phyloP scores from a whole-genome alignment of 2,329 filamentous ascomycete genomes.

The Byssochlamys sp. region DNA sequence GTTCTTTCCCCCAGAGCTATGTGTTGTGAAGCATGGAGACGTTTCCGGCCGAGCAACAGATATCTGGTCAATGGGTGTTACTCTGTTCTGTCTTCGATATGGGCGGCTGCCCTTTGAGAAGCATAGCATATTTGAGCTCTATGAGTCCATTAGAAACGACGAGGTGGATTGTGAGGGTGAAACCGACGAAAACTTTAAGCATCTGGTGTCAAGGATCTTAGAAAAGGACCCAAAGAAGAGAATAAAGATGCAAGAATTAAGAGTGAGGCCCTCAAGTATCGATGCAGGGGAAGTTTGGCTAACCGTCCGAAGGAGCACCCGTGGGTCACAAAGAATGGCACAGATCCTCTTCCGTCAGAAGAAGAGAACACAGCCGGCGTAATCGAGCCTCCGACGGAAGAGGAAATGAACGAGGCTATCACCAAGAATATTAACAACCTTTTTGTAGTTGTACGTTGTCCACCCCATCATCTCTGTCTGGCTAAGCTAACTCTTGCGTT shows the following conservation, averaged over 20 bases:
- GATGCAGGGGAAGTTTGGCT: constrained; percentile 3
- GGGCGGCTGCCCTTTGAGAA: constrained; percentile 80
- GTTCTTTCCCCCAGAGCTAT: constrained; percentile 87
- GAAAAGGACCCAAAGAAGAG: constrained; percentile 77
- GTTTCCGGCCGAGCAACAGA: constrained; percentile 84
- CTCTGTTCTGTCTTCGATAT: constrained; percentile 83
- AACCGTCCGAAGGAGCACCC: constrained; percentile 59
- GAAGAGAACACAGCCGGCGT: constrained; percentile 79
- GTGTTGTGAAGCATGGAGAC: constrained; percentile 72
- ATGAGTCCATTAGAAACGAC: constrained; percentile 74
- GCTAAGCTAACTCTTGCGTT: not conserved
- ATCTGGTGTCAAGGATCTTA: constrained; percentile 64
- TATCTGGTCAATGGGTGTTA: constrained; percentile 97
- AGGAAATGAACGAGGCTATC: constrained; percentile 83
- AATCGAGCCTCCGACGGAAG: constrained; percentile 74
- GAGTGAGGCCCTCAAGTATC: constrained; percentile 49
- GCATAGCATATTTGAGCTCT: constrained; percentile 70
- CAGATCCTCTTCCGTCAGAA: constrained; percentile 65
- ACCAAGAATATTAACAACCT: constrained; percentile 81
- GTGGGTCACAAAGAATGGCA: constrained; percentile 78
- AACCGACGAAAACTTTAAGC: constrained; percentile 58
- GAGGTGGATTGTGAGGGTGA: constrained; percentile 52
- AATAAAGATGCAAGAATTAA: constrained; percentile 70
- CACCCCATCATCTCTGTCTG: not conserved
- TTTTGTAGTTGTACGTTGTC: constrained; percentile 58